Evolutionary conservation across 2,329 filamentous ascomycete species (phyloP).

Genomic region (Penicillium sp.): DNA sequence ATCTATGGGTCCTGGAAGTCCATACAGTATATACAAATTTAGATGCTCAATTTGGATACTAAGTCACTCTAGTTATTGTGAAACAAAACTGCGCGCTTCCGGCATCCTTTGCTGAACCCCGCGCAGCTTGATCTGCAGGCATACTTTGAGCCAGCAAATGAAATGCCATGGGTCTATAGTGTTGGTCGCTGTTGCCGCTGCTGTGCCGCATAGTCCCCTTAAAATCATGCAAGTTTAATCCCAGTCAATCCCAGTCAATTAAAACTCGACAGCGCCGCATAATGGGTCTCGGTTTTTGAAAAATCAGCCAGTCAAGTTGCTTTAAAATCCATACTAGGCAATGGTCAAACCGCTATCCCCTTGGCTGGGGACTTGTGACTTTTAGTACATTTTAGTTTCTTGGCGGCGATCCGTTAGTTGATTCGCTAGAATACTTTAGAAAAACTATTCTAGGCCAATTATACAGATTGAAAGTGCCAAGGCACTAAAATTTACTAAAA

Average conservation of each 20-base stretch:
- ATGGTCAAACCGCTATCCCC: background rate
- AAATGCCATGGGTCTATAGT: background rate
- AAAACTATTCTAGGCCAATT: too few species aligned
- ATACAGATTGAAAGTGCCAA: too few species aligned
- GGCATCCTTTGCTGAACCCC: background rate
- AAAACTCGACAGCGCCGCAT: background rate
- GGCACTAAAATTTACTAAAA: background rate
- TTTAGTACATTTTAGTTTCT: too few species aligned
- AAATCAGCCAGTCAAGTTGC: background rate
- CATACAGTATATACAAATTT: background rate
- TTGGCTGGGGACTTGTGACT: too few species aligned
- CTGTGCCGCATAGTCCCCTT: background rate
- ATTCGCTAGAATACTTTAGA: too few species aligned
- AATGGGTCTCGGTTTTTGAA: background rate
- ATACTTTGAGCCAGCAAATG: background rate
- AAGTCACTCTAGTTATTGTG: background rate
- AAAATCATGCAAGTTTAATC: background rate
- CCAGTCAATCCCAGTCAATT: background rate
- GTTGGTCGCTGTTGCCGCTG: background rate
- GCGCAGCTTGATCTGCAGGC: background rate
- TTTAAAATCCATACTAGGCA: background rate
- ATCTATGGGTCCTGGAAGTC: background rate
- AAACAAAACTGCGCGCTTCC: conserved; percentile 7
- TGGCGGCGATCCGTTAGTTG: too few species aligned
- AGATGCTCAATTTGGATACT: background rate